These are phyloP conservation scores for Udeniomyces megalosporus DNA, from an alignment of 768 basidiomycete species.

Conservation along the genomic window DNA sequence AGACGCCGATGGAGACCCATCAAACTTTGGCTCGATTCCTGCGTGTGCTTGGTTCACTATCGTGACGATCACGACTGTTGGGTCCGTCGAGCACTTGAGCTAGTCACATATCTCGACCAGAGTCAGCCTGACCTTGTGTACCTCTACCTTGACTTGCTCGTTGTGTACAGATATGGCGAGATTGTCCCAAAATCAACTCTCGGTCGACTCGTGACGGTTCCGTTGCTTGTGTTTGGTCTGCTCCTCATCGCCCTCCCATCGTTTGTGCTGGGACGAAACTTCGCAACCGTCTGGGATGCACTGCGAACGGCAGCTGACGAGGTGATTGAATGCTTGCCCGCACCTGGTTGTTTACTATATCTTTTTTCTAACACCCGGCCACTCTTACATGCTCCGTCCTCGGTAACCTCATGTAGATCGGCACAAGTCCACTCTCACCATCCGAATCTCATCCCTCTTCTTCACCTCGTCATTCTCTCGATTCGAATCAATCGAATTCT, in stretches of 20 bases:
- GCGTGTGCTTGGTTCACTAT: constrained; percentile 56
- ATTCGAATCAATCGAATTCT: no score
- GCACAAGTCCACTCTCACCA: no score
- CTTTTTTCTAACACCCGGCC: not conserved
- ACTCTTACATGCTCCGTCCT: not conserved
- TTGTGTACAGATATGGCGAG: constrained; percentile 71
- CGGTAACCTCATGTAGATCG: not conserved
- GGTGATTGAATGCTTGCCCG: no score
- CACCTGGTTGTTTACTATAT: constrained; percentile 19
- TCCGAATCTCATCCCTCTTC: not conserved
- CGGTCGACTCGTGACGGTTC: constrained; percentile 71
- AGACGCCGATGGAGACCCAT: constrained; percentile 67
- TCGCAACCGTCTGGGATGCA: constrained; percentile 71
- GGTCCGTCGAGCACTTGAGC: no score
- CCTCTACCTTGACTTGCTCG: not conserved
- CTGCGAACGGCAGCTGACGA: constrained; percentile 36
- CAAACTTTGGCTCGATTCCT: constrained; percentile 50
- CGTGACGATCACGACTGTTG: constrained; percentile 72
- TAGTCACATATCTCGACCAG: no score
- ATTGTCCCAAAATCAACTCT: constrained; percentile 74
- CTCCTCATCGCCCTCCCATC: constrained; percentile 77
- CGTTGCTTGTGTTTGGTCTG: constrained; percentile 71
- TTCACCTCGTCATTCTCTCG: not conserved
- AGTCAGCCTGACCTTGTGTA: no score
- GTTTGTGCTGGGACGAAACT: constrained; percentile 82